These are phyloP conservation scores for Ceratobasidium sp. DNA, from an alignment of 1,284 basidiomycete species.

Conservation along the genomic window DNA sequence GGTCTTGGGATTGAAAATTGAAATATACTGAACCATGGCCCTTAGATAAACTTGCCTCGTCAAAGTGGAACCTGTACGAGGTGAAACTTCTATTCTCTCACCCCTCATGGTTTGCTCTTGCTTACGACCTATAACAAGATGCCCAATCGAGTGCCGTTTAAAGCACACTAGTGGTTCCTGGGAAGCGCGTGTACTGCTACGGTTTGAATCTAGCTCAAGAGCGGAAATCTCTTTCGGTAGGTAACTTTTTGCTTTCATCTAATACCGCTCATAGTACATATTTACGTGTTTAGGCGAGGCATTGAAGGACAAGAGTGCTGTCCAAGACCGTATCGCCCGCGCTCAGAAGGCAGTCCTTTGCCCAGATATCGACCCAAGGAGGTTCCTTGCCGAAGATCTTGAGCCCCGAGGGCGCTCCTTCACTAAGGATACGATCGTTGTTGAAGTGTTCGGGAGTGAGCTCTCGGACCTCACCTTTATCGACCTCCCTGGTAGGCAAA, in stretches of 20 bases:
- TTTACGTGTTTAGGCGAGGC: neutral
- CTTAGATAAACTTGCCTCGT: constrained; percentile 50
- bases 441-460: constrained; percentile 78
- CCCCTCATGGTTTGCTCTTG: neutral
- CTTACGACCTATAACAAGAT: constrained; percentile 32
- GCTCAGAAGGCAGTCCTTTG: constrained; percentile 81
- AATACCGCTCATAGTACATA: neutral
- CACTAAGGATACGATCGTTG: constrained; percentile 72
- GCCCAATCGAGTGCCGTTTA: constrained; percentile 49
- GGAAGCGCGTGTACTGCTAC: constrained; percentile 51
- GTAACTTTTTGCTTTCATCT: neutral
- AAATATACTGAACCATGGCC: neutral
- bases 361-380: constrained; percentile 59
- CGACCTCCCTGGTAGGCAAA: constrained; percentile 72
- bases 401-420: constrained; percentile 62
- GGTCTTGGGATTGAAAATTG: neutral
- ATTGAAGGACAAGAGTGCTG: constrained; percentile 51
- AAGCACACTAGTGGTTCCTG: constrained; percentile 48
- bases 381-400: constrained; percentile 61
- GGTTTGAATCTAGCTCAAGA: constrained; percentile 51
- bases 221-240: constrained; percentile 30
- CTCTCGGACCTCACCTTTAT: constrained; percentile 79
- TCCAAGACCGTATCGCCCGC: constrained; percentile 72
- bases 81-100: neutral
- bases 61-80: constrained; percentile 51